phyloP scores from a whole-genome alignment of 2,329 filamentous ascomycete genomes.

The Aspergillus quadrilineatus region DNA sequence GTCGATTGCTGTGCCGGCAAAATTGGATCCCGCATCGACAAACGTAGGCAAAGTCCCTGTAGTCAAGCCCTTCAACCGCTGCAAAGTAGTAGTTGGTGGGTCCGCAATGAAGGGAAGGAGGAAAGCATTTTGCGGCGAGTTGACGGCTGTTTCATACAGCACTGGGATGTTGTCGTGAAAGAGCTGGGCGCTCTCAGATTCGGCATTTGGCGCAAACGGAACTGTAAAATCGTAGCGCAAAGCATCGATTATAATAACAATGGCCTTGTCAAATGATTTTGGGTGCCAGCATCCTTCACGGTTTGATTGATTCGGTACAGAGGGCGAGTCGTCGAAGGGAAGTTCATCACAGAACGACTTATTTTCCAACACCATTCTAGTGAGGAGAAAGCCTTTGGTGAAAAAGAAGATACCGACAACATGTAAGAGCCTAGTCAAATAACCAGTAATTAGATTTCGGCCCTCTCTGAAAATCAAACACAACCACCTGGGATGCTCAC shows the following conservation, averaged over 20 bases:
- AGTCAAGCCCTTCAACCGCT: constrained; percentile 88
- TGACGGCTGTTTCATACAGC: constrained; percentile 75
- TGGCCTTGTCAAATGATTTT: constrained; percentile 86
- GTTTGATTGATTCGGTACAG: constrained; percentile 24
- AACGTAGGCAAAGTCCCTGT: constrained; percentile 95
- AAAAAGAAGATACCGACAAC: constrained; percentile 83
- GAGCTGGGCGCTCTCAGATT: constrained; percentile 52
- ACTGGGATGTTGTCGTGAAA: constrained; percentile 90
- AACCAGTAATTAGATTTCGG: neutral
- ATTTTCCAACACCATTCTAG: constrained; percentile 74
- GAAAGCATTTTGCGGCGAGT: constrained; percentile 77
- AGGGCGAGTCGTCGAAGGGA: constrained; percentile 56
- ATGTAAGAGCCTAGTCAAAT: constrained; percentile 62
- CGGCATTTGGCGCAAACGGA: constrained; percentile 59
- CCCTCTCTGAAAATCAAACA: constrained; percentile 4
- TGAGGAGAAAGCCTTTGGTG: constrained; percentile 90
- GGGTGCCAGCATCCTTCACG: constrained; percentile 89
- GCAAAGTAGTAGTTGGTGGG: constrained; percentile 88
- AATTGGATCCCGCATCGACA: constrained; percentile 89
- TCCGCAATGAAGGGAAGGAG: constrained; percentile 95
- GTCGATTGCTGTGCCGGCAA: constrained; percentile 90
- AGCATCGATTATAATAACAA: constrained; percentile 88
- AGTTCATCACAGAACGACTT: constrained; percentile 68
- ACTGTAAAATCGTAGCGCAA: constrained; percentile 96
- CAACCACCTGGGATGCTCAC: constrained; percentile 28